Evolutionary conservation across 495 filamentous ascomycete species (phyloP), one percentile per base, ranked within the genome.

Genomic region (Aspergillus ostianus): DNA sequence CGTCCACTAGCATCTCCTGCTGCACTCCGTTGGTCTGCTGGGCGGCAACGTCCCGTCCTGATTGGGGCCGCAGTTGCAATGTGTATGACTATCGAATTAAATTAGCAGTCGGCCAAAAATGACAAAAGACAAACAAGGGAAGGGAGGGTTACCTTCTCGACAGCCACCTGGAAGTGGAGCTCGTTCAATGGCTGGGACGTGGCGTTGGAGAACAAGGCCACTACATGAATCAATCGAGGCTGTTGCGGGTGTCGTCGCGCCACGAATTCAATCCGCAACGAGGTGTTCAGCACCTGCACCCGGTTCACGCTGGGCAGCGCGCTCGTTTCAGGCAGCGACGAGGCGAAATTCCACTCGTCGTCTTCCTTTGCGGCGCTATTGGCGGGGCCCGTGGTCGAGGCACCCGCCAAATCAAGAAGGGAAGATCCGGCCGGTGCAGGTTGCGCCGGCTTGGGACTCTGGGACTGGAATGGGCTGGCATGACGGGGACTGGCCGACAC

Each of bases 301-400:
- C 81, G 78, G 59, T 92, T 84, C 0, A 79, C 77, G 26, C 79
- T 84, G 12, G 82, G 80, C 0, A 84, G 72, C 1, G 73, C 61
- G 32, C 70, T 74, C 23, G 71, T 77, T 27, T 88, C 84, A 0
- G 92, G 92, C 3, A 98, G 77, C 0, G 94, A 90, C 5, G 94
- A 97, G 8, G 90, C 82, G 67, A 98, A 98, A 41, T 86, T 85
- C 94, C 94, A 98, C 65, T 98, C 94, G 61, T 98, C 94, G 54
- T 87, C 79, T 63, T 68, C 76, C 36, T 41, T 41, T 12, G 36
- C 10, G 27, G 69, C 59, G 26, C 74, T 64, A 54, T 71, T 67
- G 27, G 61, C 60, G 12, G 58, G 30, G 26, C 66, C 56, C 32
- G 73, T 65, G 19, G 58, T 59, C 57, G 66, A 66, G 4, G 62